A percentile compares a stretch with the other conserved stretches of the same genome.
phyloP scores from a whole-genome alignment of 305 asterid species.

The Fraxinus dipetala region DNA sequence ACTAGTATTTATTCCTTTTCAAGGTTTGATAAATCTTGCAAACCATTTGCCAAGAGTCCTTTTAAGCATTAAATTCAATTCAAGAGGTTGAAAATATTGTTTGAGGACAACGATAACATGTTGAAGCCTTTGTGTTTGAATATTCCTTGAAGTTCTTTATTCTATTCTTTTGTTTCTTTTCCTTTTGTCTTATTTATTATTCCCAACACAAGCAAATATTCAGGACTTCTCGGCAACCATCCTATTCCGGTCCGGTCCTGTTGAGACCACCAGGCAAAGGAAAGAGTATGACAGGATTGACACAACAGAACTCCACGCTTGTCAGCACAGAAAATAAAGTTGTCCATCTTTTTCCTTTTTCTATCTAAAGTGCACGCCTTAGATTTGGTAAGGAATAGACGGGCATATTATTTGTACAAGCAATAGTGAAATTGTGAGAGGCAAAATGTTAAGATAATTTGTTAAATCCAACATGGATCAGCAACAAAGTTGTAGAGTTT shows the following conservation, averaged over 20 bases:
- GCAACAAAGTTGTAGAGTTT: background rate
- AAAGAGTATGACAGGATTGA: slow-evolving; percentile 1
- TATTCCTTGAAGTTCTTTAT: background rate
- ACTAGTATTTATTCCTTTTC: background rate
- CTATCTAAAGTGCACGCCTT: slow-evolving; percentile 24
- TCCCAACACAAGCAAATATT: background rate
- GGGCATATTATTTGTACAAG: background rate
- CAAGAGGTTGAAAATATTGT: background rate
- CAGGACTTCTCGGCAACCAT: background rate
- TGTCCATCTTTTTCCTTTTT: slow-evolving; percentile 12
- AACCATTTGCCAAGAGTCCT: background rate
- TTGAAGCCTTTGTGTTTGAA: background rate
- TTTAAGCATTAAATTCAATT: background rate
- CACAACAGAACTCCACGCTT: background rate
- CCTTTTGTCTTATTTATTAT: background rate
- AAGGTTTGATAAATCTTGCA: background rate
- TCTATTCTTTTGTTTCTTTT: background rate
- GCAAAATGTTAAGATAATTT: background rate
- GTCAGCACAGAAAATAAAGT: slow-evolving; percentile 5
- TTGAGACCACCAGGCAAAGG: background rate
- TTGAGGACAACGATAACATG: background rate
- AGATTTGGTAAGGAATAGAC: background rate
- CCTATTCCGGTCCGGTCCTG: background rate
- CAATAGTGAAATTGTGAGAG: background rate
- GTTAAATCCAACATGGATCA: background rate